Percentiles rank a stretch among this genome's conserved stretches.
Conservation (phyloP, 495 filamentous ascomycete genomes). For the Annulohypoxylon stygium region DNA sequence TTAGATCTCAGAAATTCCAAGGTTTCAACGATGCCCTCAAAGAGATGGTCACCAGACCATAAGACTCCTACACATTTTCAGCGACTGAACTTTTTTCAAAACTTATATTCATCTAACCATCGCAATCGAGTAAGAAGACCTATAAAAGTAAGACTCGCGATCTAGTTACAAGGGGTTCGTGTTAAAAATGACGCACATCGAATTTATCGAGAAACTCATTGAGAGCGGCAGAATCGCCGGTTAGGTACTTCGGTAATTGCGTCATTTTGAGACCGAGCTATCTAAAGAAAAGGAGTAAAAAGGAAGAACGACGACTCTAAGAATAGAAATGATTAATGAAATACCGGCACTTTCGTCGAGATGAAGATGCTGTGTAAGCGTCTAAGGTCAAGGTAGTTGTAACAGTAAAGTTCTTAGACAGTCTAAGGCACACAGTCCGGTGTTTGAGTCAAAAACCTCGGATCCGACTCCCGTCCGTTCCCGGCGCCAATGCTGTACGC, state of each 20-base stretch:
- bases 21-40: slow-evolving; percentile 85
- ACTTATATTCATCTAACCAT: slow-evolving; percentile 73
- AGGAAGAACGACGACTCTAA: not conserved
- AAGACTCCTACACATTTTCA: slow-evolving; percentile 77
- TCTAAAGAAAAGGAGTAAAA: not conserved
- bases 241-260: slow-evolving; percentile 76
- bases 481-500: slow-evolving; percentile 17
- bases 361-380: slow-evolving; percentile 16
- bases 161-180: slow-evolving; percentile 11
- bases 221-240: slow-evolving; percentile 79
- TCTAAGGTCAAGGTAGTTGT: slow-evolving; percentile 20
- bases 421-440: not conserved
- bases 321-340: not conserved
- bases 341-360: slow-evolving; percentile 7
- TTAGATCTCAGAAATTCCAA: slow-evolving; percentile 81
- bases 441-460: slow-evolving; percentile 15
- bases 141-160: slow-evolving; percentile 53
- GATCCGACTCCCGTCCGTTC: slow-evolving; percentile 21
- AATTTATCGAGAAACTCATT: slow-evolving; percentile 87
- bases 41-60: slow-evolving; percentile 93
- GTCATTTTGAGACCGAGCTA: slow-evolving; percentile 15
- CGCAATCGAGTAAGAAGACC: slow-evolving; percentile 97
- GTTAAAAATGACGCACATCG: slow-evolving; percentile 74
- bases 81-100: not conserved
- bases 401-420: slow-evolving; percentile 19